These are phyloP conservation scores for Wallacemonas sp. DNA, from an alignment of 208 protist species.

Conservation along the genomic window DNA sequence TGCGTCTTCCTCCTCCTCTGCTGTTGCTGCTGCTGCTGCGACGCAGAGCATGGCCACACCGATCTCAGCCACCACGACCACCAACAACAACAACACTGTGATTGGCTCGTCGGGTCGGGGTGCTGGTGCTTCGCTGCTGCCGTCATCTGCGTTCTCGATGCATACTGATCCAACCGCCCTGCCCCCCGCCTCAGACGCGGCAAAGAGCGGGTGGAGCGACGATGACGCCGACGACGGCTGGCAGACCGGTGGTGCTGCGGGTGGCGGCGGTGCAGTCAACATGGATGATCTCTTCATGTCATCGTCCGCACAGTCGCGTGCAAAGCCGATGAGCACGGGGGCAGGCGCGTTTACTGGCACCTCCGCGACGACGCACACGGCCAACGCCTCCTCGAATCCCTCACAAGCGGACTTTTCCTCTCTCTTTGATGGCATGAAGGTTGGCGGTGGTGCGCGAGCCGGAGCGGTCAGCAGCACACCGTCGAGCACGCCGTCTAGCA, in stretches of 20 bases:
- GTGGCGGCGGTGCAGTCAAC: constrained; percentile 8
- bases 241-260: too few relatives aligned
- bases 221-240: constrained; percentile 14
- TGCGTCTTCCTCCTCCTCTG: background rate
- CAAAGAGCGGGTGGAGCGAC: constrained; percentile 11
- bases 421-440: constrained; percentile 8
- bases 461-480: background rate
- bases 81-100: too few relatives aligned
- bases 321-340: background rate
- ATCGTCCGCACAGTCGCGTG: background rate
- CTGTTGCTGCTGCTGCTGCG: too few relatives aligned
- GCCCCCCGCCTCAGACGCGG: background rate
- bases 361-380: background rate
- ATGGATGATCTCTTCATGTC: constrained; percentile 9
- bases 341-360: background rate
- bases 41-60: too few relatives aligned
- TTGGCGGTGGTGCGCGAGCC: background rate
- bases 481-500: constrained; percentile 1
- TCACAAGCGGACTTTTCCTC: constrained; percentile 9
- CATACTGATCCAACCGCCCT: background rate
- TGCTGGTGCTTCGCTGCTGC: too few relatives aligned
- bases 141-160: background rate
- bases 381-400: background rate
- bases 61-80: too few relatives aligned
- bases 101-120: too few relatives aligned